Evolutionary conservation across 1,284 basidiomycete genomes (phyloP).

Genomic region (Trametes pubescens): DNA sequence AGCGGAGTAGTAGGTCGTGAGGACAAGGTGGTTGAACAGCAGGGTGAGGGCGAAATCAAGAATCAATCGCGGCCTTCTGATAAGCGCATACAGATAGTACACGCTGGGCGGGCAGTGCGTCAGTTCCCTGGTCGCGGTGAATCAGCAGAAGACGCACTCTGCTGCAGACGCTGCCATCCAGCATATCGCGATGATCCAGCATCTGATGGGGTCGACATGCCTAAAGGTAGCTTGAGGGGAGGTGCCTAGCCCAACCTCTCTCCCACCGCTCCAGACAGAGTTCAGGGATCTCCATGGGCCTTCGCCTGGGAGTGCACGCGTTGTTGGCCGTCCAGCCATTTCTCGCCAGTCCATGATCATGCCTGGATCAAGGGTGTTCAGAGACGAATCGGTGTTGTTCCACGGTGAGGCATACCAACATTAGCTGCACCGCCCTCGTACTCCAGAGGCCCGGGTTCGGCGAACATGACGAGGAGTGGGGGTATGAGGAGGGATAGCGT

Average conservation of each 20-base stretch:
- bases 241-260: slow-evolving; percentile 67
- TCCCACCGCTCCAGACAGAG: slow-evolving; percentile 81
- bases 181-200: slow-evolving; percentile 87
- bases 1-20: slow-evolving; percentile 92
- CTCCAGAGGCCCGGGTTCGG: slow-evolving; percentile 74
- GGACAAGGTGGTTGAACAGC: slow-evolving; percentile 87
- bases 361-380: slow-evolving; percentile 48
- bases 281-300: slow-evolving; percentile 71
- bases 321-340: slow-evolving; percentile 85
- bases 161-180: slow-evolving; percentile 84
- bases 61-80: slow-evolving; percentile 92
- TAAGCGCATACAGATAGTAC: slow-evolving; percentile 85
- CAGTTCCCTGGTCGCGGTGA: neutral
- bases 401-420: slow-evolving; percentile 63
- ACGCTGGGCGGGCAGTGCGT: slow-evolving; percentile 62
- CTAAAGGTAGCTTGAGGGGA: slow-evolving; percentile 61
- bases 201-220: slow-evolving; percentile 75
- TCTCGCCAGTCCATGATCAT: slow-evolving; percentile 99
- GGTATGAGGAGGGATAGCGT: slow-evolving; percentile 87
- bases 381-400: neutral
- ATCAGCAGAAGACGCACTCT: slow-evolving; percentile 62
- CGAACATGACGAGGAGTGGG: slow-evolving; percentile 78
- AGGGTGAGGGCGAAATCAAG: slow-evolving; percentile 95
- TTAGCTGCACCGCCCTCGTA: slow-evolving; percentile 90
- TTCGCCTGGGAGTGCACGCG: slow-evolving; percentile 66